phyloP scores from a whole-genome alignment of 805 yeast species.

The Cyberlindnera xishuangbannaensis region DNA sequence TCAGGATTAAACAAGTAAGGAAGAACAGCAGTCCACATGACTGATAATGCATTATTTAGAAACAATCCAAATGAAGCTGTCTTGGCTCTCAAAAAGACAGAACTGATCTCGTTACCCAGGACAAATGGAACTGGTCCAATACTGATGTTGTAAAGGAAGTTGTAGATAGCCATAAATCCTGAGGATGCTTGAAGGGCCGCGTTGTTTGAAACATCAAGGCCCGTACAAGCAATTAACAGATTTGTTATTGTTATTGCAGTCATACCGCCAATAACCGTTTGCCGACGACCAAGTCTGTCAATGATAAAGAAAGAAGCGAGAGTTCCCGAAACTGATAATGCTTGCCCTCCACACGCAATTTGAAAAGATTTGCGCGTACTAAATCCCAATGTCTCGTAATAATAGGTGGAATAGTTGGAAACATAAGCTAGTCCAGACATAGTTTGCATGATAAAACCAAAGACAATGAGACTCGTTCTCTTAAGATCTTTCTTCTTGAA shows the following conservation, averaged over 20 bases:
- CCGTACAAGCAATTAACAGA: slow-evolving; percentile 23
- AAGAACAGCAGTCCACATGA: slow-evolving; percentile 29
- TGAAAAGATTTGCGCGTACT: slow-evolving; percentile 33
- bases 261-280: slow-evolving; percentile 24
- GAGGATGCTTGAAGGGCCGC: slow-evolving; percentile 19
- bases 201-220: slow-evolving; percentile 8
- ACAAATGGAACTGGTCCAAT: slow-evolving; percentile 34
- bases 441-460: slow-evolving; percentile 35
- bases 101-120: slow-evolving; percentile 31
- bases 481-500: slow-evolving; percentile 37
- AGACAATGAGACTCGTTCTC: slow-evolving; percentile 34
- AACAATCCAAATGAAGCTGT: slow-evolving; percentile 28
- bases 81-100: slow-evolving; percentile 33
- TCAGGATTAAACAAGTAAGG: slow-evolving; percentile 42
- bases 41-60: slow-evolving; percentile 25
- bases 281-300: slow-evolving; percentile 28
- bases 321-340: slow-evolving; percentile 27
- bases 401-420: slow-evolving; percentile 42
- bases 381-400: slow-evolving; percentile 41
- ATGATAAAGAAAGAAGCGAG: slow-evolving; percentile 27
- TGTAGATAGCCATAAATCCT: slow-evolving; percentile 24
- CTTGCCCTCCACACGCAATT: slow-evolving; percentile 28
- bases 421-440: slow-evolving; percentile 39
- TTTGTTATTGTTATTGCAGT: slow-evolving; percentile 19
- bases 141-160: slow-evolving; percentile 29